Percentiles rank a stretch among this genome's conserved stretches.
Evolutionary conservation across 106 monocot species (phyloP).

Genomic region (Dioscorea zingiberensis): DNA sequence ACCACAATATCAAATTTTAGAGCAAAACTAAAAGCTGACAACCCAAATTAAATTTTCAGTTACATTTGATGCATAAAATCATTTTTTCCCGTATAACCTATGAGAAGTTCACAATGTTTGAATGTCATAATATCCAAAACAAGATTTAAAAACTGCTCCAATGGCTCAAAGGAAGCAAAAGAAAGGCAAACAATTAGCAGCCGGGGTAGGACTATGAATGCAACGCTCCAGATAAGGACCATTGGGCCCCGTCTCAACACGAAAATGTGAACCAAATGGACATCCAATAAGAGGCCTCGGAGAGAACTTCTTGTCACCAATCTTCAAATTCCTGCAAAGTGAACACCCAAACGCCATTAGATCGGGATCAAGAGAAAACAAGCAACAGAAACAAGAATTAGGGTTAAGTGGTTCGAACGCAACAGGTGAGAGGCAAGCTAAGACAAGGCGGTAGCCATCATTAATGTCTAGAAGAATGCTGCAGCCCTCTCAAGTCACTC

Average conservation of each 20-base stretch:
- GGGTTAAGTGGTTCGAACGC: conserved; percentile 32
- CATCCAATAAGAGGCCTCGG: conserved; percentile 74
- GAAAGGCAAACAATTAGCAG: background rate
- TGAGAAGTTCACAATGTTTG: too few species aligned
- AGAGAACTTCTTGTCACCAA: conserved; percentile 81
- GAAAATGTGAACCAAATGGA: conserved; percentile 82
- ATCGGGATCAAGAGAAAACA: background rate
- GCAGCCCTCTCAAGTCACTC: conserved; percentile 82
- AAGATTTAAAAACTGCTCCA: too few species aligned
- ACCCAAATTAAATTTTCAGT: too few species aligned
- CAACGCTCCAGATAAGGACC: conserved; percentile 37
- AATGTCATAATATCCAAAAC: too few species aligned
- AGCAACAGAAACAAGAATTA: background rate
- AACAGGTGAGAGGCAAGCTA: conserved; percentile 71
- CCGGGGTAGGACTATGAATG: background rate
- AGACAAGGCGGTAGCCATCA: conserved; percentile 94
- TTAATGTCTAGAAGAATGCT: conserved; percentile 96
- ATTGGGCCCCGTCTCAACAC: conserved; percentile 38
- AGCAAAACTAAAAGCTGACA: too few species aligned
- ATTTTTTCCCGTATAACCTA: too few species aligned
- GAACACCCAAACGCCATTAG: too few species aligned
- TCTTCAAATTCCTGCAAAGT: conserved; percentile 62
- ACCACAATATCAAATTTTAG: too few species aligned
- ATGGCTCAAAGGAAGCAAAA: too few species aligned
- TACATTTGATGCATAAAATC: too few species aligned